Evolutionary conservation across 306 rosid species (phyloP), one percentile per base, ranked within the genome.

Genomic region (Begonia fuchsioides): DNA sequence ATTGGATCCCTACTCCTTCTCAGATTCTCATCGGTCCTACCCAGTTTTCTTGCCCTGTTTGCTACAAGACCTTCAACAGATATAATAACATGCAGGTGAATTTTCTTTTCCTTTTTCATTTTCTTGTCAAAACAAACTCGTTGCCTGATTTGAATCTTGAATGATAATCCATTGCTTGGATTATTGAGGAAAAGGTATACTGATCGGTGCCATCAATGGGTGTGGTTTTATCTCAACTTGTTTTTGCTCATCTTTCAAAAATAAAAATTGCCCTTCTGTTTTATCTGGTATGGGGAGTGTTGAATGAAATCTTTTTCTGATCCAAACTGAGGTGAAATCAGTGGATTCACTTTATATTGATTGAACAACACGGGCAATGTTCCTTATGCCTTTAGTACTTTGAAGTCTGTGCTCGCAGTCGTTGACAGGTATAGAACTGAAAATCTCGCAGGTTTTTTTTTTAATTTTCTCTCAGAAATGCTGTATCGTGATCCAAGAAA

Each of bases 21-120:
- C 96, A 87, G 78, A 87, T 87, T 66, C 96, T 87, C 77, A 83
- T 87, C 68, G 94, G 96, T 53, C 94, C 94, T 16, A 87, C 96
- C 1, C 96, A 87, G 68, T 87, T 87, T 57, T 87, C 94, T 66
- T 87, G 96, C 72, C 94, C 96, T 56, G 96, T 87, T 76, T 87
- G 96, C 62, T 83, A 64, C 72, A 87, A 87, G 69, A 83, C 94
- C 55, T 87, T 87, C 83, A 87, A 87, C 67, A 78, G 96, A 81
- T 87, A 87, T 74, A 87, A 87, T 85, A 87, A 87, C 94, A 87
- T 87, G 96, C 96, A 87, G 87, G 96, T 83, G 51, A 12, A 12
- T 26, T 61, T 17, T 13, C n/a, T 51, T 13, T 5, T 40, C n/a
- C n/a, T n/a, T n/a, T n/a, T n/a, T 52, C 20, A 10, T 41, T 17